Evolutionary conservation across 306 rosid genomes (phyloP).

Genomic region (Prinsepia uniflora): DNA sequence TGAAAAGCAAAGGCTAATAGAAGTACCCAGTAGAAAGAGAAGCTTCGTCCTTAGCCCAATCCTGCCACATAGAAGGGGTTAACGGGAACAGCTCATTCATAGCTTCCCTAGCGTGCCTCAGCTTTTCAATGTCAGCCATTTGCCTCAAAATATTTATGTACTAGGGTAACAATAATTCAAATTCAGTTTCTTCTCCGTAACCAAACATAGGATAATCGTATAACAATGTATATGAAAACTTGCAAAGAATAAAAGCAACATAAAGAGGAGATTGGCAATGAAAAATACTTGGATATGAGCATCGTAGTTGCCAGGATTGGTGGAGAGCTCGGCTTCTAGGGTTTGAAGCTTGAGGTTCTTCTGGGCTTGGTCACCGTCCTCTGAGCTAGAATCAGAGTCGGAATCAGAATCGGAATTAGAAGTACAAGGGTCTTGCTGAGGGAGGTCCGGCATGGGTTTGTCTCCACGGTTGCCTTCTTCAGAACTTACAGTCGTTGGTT

Average conservation of each 20-base stretch:
- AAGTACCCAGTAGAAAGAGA: constrained; percentile 53
- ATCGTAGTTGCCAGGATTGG: constrained; percentile 71
- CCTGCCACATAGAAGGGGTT: constrained; percentile 76
- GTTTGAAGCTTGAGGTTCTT: constrained; percentile 56
- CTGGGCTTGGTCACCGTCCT: constrained; percentile 49
- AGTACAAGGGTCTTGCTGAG: constrained; percentile 21
- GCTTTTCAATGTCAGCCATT: constrained; percentile 65
- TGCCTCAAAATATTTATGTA: constrained; percentile 62
- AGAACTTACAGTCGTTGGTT: constrained; percentile 10
- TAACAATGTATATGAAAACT: neutral
- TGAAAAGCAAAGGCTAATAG: neutral
- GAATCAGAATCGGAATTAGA: constrained; percentile 22
- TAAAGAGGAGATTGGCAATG: neutral
- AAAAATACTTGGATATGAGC: constrained; percentile 50
- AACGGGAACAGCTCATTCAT: constrained; percentile 70
- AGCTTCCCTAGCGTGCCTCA: constrained; percentile 71
- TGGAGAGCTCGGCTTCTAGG: constrained; percentile 53
- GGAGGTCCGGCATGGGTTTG: constrained; percentile 31
- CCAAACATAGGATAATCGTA: neutral
- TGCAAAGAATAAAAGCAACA: neutral
- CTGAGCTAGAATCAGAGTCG: constrained; percentile 38
- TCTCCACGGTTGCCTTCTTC: constrained; percentile 24
- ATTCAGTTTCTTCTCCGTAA: neutral
- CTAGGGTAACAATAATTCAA: constrained; percentile 23
- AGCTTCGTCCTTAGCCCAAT: constrained; percentile 84